Evolutionary conservation across 345 rosid genomes (phyloP), one percentile per base, ranked within the genome.

Genomic region (Xanthoceras sorbifolium): DNA sequence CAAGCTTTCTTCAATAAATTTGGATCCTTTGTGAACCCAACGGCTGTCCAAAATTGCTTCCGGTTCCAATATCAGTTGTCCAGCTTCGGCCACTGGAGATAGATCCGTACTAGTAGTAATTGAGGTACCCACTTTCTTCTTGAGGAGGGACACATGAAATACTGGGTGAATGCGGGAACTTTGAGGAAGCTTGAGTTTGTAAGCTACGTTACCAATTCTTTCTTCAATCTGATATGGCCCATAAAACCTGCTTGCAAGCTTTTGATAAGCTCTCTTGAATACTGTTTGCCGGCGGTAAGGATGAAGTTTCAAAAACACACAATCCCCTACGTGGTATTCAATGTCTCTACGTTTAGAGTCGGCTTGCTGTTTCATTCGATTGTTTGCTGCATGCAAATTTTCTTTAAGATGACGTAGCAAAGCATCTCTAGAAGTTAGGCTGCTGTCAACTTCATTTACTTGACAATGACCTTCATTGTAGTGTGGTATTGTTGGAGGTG

Each of bases 361-460:
- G 0, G 18, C 69, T 6, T 6, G 1, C 26, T 73, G 69, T 15
- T 73, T 73, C 77, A 73, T 73, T 67, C 69, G 25, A 44, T 73
- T 62, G 20, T 6, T 1, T 2, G 60, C 14, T 17, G 8, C 4
- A 34, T 23, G 25, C 10, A 60, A 62, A 57, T 62, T 69, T 28
- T 17, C 54, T 23, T 69, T 46, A 28, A 69, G 73, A 15, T 70
- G 38, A 4, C 12, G 3, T 10, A 70, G 28, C n/a, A 74, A 26
- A 1, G 44, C 61, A 44, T 74, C 67, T 28, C 73, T 1, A 22
- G 66, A 6, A 9, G 54, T 55, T 17, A 76, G 18, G 62, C 5
- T 57, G 5, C 63, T 40, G 4, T 74, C 62, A 8, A 44, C 70
- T 28, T 44, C 61, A 46, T 74, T 25, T 62, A 64, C 2, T 17